Evolutionary conservation across 2,329 filamentous ascomycete species (phyloP).

Genomic region (Aspergillus sp.): DNA sequence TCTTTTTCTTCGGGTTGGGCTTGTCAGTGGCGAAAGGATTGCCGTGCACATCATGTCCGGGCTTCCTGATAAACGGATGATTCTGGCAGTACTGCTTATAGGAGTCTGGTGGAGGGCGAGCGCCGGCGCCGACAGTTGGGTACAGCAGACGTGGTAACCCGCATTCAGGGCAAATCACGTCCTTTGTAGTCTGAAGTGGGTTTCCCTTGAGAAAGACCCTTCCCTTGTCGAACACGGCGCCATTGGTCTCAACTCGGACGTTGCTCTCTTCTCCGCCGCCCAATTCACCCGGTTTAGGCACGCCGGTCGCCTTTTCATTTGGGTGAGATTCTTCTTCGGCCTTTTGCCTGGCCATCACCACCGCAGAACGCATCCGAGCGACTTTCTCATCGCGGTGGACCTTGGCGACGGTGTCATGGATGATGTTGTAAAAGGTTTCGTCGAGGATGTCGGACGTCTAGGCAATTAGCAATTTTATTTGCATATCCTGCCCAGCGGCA

Average conservation of each 20-base stretch:
- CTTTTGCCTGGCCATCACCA: conserved; percentile 34
- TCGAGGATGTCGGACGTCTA: conserved; percentile 44
- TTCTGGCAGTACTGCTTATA: conserved; percentile 50
- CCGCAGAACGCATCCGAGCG: conserved; percentile 47
- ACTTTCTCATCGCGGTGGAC: conserved; percentile 53
- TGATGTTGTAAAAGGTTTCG: conserved; percentile 50
- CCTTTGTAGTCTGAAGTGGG: conserved; percentile 48
- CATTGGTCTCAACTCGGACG: conserved; percentile 40
- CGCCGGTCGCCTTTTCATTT: conserved; percentile 21
- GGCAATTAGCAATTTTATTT: conserved; percentile 7
- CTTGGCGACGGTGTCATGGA: conserved; percentile 50
- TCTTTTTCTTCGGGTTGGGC: conserved; percentile 40
- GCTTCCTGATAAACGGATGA: conserved; percentile 48
- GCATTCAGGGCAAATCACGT: conserved; percentile 53
- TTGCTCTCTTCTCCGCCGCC: conserved; percentile 25
- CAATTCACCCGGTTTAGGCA: conserved; percentile 24
- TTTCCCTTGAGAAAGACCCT: conserved; percentile 48
- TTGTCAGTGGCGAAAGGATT: conserved; percentile 36
- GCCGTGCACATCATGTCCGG: conserved; percentile 55
- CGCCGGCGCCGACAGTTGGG: conserved; percentile 44
- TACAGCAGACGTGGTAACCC: conserved; percentile 51
- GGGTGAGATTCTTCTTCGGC: conserved; percentile 32
- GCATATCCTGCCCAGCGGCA: conserved; percentile 6
- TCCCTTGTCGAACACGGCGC: conserved; percentile 44
- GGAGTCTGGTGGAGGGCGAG: conserved; percentile 40